Conservation (phyloP, 805 yeast species). For the Pichia nanzhaoensis region DNA sequence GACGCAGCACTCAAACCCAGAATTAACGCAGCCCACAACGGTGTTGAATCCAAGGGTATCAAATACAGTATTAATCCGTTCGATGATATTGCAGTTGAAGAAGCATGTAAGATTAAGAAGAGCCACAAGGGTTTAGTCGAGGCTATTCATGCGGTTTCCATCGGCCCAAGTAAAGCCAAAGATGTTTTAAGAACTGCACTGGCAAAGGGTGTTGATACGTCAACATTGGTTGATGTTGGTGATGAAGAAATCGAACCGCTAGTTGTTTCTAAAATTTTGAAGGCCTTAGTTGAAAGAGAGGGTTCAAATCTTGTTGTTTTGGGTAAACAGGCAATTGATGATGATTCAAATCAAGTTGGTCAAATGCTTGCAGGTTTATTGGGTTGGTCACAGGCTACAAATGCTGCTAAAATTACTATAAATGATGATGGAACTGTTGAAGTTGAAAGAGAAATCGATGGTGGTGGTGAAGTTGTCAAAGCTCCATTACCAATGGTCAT, state of each 20-base stretch:
- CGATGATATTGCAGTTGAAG: conserved; percentile 96
- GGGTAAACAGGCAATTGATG: conserved; percentile 97
- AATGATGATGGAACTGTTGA: conserved; percentile 45
- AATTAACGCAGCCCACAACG: conserved; percentile 77
- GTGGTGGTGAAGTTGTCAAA: conserved; percentile 79
- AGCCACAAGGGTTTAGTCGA: conserved; percentile 63
- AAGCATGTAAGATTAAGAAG: conserved; percentile 75
- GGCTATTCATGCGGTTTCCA: conserved; percentile 81
- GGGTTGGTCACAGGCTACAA: conserved; percentile 96
- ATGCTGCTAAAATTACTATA: conserved; percentile 78
- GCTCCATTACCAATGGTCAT: conserved; percentile 79
- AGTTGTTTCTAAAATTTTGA: conserved; percentile 78
- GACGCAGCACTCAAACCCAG: conserved; percentile 93
- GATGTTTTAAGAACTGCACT: conserved; percentile 83
- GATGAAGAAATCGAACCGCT: conserved; percentile 73
- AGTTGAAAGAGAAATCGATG: conserved; percentile 91
- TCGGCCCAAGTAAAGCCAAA: conserved; percentile 81
- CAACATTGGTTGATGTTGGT: conserved; percentile 76
- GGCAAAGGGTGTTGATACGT: conserved; percentile 90
- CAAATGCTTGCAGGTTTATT: conserved; percentile 92
- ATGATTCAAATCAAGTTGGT: conserved; percentile 91
- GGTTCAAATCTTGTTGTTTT: conserved; percentile 73
- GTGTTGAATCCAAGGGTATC: conserved; percentile 81
- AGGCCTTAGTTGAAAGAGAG: conserved; percentile 63
- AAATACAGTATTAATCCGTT: conserved; percentile 94